Evolutionary conservation across 352 stramenopile genomes (phyloP).

Genomic region (Pythium guiyangense): DNA sequence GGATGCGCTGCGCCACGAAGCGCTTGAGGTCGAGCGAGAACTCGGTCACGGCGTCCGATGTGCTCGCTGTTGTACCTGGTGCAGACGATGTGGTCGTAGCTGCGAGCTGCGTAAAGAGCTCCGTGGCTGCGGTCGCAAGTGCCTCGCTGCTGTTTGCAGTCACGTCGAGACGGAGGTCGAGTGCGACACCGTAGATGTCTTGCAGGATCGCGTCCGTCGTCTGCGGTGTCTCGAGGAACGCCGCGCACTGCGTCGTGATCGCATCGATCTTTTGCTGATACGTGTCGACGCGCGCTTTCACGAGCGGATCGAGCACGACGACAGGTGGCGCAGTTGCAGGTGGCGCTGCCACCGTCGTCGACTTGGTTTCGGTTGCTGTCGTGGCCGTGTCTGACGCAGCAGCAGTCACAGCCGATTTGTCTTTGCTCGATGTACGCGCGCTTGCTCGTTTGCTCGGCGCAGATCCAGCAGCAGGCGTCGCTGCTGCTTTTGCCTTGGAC

Average conservation of each 20-base stretch:
- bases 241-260: constrained; percentile 39
- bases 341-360: constrained; percentile 5
- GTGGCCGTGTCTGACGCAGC: not conserved
- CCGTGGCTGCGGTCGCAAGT: constrained; percentile 10
- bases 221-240: constrained; percentile 23
- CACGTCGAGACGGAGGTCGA: constrained; percentile 38
- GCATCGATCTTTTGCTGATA: constrained; percentile 80
- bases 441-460: no score
- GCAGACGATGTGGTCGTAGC: not conserved
- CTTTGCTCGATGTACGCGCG: no score
- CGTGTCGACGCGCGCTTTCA: constrained; percentile 58
- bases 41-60: constrained; percentile 14
- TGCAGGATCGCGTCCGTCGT: constrained; percentile 41
- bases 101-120: constrained; percentile 9
- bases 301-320: constrained; percentile 42
- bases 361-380: constrained; percentile 12
- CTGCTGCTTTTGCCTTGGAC: not conserved
- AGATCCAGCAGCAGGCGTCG: not conserved
- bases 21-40: constrained; percentile 35
- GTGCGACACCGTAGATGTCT: constrained; percentile 63
- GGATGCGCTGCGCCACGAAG: constrained; percentile 46
- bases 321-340: constrained; percentile 15
- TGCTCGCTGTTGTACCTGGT: constrained; percentile 13
- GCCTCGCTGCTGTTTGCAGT: constrained; percentile 12
- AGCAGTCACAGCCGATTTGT: not conserved